These are phyloP conservation scores for Pyrenophora seminiperda DNA, from an alignment of 2,329 filamentous ascomycete species.

Conservation along the genomic window DNA sequence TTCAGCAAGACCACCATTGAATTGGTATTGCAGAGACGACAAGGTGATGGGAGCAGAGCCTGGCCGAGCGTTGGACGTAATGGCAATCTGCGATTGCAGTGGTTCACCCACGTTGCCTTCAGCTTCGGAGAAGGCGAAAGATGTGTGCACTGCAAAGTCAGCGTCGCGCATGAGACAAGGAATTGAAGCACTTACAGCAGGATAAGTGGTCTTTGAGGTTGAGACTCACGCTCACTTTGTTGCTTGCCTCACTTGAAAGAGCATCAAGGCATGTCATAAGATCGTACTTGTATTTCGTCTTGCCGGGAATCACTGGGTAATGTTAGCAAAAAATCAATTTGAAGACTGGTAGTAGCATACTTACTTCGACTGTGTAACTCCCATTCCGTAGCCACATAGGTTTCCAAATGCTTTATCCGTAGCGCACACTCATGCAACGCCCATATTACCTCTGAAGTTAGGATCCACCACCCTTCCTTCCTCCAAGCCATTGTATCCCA, in stretches of 20 bases:
- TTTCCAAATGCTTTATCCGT: constrained; percentile 53
- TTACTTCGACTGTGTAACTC: constrained; percentile 55
- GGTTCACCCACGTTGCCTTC: constrained; percentile 66
- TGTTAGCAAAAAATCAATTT: constrained; percentile 26
- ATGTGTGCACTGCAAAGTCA: constrained; percentile 52
- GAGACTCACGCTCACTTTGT: constrained; percentile 54
- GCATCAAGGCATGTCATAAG: constrained; percentile 54
- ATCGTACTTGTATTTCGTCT: constrained; percentile 49
- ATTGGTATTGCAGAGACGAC: constrained; percentile 57
- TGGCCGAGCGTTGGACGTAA: constrained; percentile 56
- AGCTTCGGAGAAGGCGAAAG: constrained; percentile 59
- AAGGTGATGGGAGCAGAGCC: constrained; percentile 55
- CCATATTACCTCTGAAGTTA: constrained; percentile 61
- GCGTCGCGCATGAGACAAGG: constrained; percentile 36
- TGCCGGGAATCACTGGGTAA: constrained; percentile 37
- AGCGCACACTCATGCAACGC: constrained; percentile 60
- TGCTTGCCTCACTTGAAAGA: constrained; percentile 40
- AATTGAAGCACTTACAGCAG: constrained; percentile 50
- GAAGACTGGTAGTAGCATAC: not conserved
- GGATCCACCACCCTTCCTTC: constrained; percentile 62
- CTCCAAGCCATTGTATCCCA: constrained; percentile 66
- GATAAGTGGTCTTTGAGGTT: constrained; percentile 56
- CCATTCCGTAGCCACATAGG: constrained; percentile 61
- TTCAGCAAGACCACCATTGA: constrained; percentile 54
- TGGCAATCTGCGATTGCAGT: constrained; percentile 60